phyloP scores from a whole-genome alignment of 495 filamentous ascomycete genomes.

The Daldinia caldariorum region DNA sequence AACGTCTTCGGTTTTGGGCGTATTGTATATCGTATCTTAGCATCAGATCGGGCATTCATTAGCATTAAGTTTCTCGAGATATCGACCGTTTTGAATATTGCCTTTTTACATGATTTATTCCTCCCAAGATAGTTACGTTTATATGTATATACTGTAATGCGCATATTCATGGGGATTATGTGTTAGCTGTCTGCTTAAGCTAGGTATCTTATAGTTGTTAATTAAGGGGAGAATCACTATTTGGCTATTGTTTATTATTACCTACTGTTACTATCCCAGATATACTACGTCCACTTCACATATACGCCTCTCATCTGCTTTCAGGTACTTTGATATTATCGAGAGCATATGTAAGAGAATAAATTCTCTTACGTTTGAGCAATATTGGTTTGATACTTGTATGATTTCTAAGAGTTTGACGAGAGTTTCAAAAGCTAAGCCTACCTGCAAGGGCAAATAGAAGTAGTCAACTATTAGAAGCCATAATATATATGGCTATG shows the following conservation, averaged over 20 bases:
- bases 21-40: constrained; percentile 26
- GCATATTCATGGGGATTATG: background rate
- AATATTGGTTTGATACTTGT: background rate
- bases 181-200: background rate
- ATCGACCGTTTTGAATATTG: constrained; percentile 4
- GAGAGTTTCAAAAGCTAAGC: background rate
- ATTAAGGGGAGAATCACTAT: background rate
- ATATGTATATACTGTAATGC: background rate
- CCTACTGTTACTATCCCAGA: too few relatives aligned
- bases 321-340: background rate
- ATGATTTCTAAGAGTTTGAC: background rate
- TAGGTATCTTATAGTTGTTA: background rate
- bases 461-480: background rate
- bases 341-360: background rate
- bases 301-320: background rate
- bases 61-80: constrained; percentile 26
- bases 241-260: background rate
- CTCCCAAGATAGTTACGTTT: background rate
- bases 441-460: background rate
- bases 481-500: background rate
- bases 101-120: background rate
- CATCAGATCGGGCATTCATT: constrained; percentile 26
- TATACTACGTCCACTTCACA: background rate
- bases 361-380: background rate
- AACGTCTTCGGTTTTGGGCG: constrained; percentile 14